These are phyloP conservation scores for Pyrenopolyporus hunteri DNA, from an alignment of 495 filamentous ascomycete species.

Conservation along the genomic window DNA sequence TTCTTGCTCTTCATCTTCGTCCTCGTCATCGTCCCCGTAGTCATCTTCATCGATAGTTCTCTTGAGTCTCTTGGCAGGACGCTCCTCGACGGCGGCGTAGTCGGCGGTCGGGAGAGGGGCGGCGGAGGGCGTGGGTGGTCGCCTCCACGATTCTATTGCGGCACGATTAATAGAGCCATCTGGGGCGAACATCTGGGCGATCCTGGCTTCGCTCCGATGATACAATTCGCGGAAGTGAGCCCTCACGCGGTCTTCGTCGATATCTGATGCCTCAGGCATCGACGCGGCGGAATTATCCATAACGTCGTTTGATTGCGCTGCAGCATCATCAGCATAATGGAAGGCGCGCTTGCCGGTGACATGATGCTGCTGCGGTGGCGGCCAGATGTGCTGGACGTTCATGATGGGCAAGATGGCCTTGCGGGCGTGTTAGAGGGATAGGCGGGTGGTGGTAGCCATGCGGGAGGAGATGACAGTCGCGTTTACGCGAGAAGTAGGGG, in stretches of 20 bases:
- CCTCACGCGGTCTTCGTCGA: constrained; percentile 52
- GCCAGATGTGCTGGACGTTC: constrained; percentile 58
- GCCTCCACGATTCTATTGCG: constrained; percentile 49
- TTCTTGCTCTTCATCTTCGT: constrained; percentile 67
- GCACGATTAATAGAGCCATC: constrained; percentile 65
- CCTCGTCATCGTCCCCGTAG: constrained; percentile 87
- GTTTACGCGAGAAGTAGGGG: constrained; percentile 49
- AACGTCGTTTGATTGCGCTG: constrained; percentile 44
- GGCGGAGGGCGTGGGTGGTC: constrained; percentile 40
- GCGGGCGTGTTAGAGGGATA: constrained; percentile 43
- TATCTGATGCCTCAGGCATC: constrained; percentile 61
- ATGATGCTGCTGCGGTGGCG: constrained; percentile 45
- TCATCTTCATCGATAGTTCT: constrained; percentile 74
- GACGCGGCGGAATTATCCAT: constrained; percentile 48
- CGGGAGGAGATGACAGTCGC: constrained; percentile 53
- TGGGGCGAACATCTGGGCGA: constrained; percentile 76
- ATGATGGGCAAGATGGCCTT: constrained; percentile 56
- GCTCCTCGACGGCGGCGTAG: constrained; percentile 54
- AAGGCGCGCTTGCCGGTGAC: constrained; percentile 44
- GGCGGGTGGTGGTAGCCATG: constrained; percentile 53
- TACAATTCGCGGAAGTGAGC: constrained; percentile 52
- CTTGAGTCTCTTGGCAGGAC: constrained; percentile 56
- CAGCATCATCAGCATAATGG: constrained; percentile 46
- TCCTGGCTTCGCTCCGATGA: constrained; percentile 47
- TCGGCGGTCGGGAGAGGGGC: constrained; percentile 54